Base-by-base conservation (phyloP, 805 yeast genomes). In the Sugiyamaella valdiviana region DNA sequence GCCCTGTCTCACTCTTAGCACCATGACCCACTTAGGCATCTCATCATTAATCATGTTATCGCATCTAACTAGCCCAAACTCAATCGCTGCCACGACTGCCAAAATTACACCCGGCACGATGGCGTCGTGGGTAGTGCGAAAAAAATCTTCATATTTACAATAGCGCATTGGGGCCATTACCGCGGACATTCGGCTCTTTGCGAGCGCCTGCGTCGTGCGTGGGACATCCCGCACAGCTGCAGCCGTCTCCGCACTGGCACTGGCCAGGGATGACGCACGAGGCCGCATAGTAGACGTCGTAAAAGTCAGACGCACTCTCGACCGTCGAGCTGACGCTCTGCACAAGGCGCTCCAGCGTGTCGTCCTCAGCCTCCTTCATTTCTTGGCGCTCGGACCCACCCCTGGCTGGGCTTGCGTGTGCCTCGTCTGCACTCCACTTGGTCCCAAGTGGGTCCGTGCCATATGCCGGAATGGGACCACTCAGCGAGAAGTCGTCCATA, bases 231-330 rank as follows among this genome's bases (percentile, higher is more conserved):
- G 58, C 61, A 46, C 71, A 67, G 22, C 53, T 49, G 44, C 71
- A 67, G 19, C 47, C 53, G 9, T 63, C 68, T 2, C 69, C 71
- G 45, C 71, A 67, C 16, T 62, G 57, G 44, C 71, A 67, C 45
- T 63, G 63, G 16, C 71, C 70, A 0, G 70, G 70, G 36, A 67
- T 54, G 5, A 63, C 65, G 44, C 71, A 67, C 15, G 61, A 55
- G 15, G 70, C 61, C 0, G 69, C 63, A 48, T 54, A 65, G 37
- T 60, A 57, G 26, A 66, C 46, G 45, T 57, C 62, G 41, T 50
- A 50, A 12, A 56, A 45, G 16, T 49, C 50, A 14, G 46, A 32
- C 19, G 35, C 6, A 6, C 52, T 57, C 14, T 45, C 48, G n/a
- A 57, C 51, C 21, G 9, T 14, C 29, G 22, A 12, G 17, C 17